Evolutionary conservation across 768 basidiomycete species (phyloP).

Genomic region (Daedaleopsis sinensis): DNA sequence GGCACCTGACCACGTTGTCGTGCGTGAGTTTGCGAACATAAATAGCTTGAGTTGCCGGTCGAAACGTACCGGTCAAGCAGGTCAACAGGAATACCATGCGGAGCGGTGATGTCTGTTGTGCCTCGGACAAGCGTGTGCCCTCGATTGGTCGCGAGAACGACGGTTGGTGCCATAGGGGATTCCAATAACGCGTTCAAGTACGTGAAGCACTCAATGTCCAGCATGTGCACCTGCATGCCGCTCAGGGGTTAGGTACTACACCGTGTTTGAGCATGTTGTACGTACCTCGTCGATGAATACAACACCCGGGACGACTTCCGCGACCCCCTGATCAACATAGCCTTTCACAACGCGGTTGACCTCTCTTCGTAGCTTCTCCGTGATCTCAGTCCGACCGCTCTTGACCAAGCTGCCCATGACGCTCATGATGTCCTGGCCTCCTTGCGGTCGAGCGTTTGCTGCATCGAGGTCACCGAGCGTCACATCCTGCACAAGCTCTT

Average conservation of each 20-base stretch:
- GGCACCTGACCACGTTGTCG: constrained; percentile 54
- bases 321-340: constrained; percentile 98
- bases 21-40: not conserved
- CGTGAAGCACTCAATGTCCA: constrained; percentile 99
- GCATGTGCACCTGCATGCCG: constrained; percentile 87
- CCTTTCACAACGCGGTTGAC: constrained; percentile 97
- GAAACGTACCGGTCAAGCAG: constrained; percentile 77
- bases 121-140: constrained; percentile 92
- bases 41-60: constrained; percentile 1
- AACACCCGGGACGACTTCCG: constrained; percentile 96
- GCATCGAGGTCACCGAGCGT: constrained; percentile 95
- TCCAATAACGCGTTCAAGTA: constrained; percentile 96
- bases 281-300: constrained; percentile 97
- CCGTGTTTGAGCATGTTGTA: not conserved
- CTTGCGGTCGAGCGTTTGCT: constrained; percentile 93
- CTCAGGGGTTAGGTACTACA: not conserved
- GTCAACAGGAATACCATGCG: constrained; percentile 94
- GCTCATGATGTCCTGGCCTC: constrained; percentile 98
- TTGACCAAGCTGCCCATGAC: constrained; percentile 93
- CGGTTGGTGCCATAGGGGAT: constrained; percentile 96
- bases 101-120: constrained; percentile 86
- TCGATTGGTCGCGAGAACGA: constrained; percentile 95
- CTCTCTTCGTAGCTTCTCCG: constrained; percentile 92
- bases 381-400: constrained; percentile 92
- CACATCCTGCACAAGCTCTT: constrained; percentile 94